phyloP scores from a whole-genome alignment of 1,284 basidiomycete genomes.

The Puccinia horiana region DNA sequence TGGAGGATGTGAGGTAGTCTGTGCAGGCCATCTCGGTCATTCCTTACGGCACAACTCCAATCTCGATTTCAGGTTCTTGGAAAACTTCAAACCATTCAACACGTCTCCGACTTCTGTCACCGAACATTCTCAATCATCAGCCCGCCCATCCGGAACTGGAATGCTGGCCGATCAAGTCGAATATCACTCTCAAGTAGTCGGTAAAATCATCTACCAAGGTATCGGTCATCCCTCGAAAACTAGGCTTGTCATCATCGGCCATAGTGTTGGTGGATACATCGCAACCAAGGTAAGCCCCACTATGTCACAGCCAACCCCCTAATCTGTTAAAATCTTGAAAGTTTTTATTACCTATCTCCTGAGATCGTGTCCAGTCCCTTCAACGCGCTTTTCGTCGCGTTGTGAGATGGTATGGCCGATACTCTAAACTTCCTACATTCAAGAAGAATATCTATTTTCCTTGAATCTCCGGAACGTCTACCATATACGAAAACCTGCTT shows the following conservation, averaged over 20 bases:
- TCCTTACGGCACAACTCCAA: constrained; percentile 40
- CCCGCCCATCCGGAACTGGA: background rate
- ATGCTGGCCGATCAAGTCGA: constrained; percentile 24
- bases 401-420: too few species aligned
- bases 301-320: background rate
- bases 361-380: too few species aligned
- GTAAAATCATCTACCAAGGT: background rate
- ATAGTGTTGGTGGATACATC: constrained; percentile 40
- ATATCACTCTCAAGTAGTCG: constrained; percentile 21
- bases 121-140: background rate
- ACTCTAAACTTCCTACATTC: too few species aligned
- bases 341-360: background rate
- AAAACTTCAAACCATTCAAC: constrained; percentile 19
- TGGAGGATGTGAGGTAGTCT: constrained; percentile 32
- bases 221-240: background rate
- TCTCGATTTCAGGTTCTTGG: constrained; percentile 22
- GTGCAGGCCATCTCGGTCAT: constrained; percentile 32
- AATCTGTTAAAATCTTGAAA: background rate
- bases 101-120: background rate
- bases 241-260: constrained; percentile 41
- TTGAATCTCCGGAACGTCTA: too few species aligned
- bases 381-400: background rate
- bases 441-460: too few species aligned
- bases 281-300: constrained; percentile 20
- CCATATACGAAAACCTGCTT: too few species aligned